Evolutionary conservation across 2,329 filamentous ascomycete species (phyloP).

Genomic region (Colletotrichum magnum): DNA sequence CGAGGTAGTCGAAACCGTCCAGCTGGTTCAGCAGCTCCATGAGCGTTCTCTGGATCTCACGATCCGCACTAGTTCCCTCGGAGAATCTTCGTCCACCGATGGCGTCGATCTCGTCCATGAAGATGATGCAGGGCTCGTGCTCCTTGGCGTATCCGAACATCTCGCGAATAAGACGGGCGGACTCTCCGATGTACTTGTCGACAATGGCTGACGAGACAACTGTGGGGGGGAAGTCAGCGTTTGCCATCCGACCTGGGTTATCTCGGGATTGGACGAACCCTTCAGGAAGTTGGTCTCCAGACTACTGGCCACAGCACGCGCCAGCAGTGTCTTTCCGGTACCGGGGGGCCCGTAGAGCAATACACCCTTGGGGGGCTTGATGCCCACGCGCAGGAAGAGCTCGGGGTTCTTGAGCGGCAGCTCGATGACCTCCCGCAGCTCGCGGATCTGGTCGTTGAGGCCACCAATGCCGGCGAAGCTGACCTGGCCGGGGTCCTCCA

Average conservation of each 20-base stretch:
- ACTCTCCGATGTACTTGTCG: constrained; percentile 99
- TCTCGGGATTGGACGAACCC: constrained; percentile 67
- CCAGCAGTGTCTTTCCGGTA: constrained; percentile 95
- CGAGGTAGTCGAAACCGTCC: constrained; percentile 98
- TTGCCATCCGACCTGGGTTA: neutral
- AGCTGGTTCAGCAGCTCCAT: constrained; percentile 99
- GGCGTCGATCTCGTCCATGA: constrained; percentile 99
- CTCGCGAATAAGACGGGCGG: constrained; percentile 94
- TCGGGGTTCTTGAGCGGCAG: constrained; percentile 98
- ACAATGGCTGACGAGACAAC: constrained; percentile 99
- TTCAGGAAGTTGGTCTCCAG: constrained; percentile 99
- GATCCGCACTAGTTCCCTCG: constrained; percentile 96
- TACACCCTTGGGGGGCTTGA: constrained; percentile 99
- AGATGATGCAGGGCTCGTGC: constrained; percentile 99
- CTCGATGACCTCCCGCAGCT: constrained; percentile 97
- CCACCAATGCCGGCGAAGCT: constrained; percentile 98
- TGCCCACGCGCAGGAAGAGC: constrained; percentile 94
- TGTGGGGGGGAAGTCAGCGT: constrained; percentile 53
- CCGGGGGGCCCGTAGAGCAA: constrained; percentile 95
- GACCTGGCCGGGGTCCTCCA: constrained; percentile 97
- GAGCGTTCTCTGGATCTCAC: constrained; percentile 97
- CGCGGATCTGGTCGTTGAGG: constrained; percentile 97
- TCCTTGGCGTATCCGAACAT: constrained; percentile 99
- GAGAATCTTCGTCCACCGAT: constrained; percentile 97
- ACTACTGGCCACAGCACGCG: constrained; percentile 94